Base-by-base conservation (phyloP, 2,329 filamentous ascomycete genomes). In the Metarhizium album region DNA sequence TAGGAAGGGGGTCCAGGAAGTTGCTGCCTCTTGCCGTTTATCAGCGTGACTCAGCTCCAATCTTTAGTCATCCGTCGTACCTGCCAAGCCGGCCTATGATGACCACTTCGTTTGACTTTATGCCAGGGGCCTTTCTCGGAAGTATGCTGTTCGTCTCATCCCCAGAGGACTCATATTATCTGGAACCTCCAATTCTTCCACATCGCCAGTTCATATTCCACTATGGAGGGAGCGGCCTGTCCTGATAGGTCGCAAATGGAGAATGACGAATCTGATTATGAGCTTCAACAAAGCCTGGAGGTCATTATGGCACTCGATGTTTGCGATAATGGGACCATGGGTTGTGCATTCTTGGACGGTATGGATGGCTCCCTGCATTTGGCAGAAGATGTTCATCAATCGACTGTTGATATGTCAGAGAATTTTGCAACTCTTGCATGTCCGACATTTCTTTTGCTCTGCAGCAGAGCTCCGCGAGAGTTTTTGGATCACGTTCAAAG, bases 301-400 rank as follows among this genome's bases (percentile, higher is more conserved):
- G 69, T 89, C 24, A 77, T 95, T 52, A 87, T 95, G 81, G 87
- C 88, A 1, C 71, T 95, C 23, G 83, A 94, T 52, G 74, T 91
- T 63, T 81, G 77, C 54, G 77, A 83, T n/a, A 76, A 79, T 29
- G 82, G 79, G 1, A 82, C 77, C 0, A 74, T 95, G 18, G 91
- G 91, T 1, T 96, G 90, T 64, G 84, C 87, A 45, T 95, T 91
- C 62, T 95, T 91, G 62, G 72, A 84, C 45, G 82, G 83, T 5
- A 70, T 75, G 24, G 80, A 89, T 38, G 83, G 87, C 59, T 80
- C 75, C 35, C 67, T 96, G 3, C 84, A 79, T 52, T 74, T 95
- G 42, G 82, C 94, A 62, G 83, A 91, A 62, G 90, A 96, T 57
- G 75, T 87, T 9, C 74, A 79, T 16, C 73, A 81, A 57, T 84